Evolutionary conservation across 2,329 filamentous ascomycete genomes (phyloP).

Genomic region (Fusarium sp.): DNA sequence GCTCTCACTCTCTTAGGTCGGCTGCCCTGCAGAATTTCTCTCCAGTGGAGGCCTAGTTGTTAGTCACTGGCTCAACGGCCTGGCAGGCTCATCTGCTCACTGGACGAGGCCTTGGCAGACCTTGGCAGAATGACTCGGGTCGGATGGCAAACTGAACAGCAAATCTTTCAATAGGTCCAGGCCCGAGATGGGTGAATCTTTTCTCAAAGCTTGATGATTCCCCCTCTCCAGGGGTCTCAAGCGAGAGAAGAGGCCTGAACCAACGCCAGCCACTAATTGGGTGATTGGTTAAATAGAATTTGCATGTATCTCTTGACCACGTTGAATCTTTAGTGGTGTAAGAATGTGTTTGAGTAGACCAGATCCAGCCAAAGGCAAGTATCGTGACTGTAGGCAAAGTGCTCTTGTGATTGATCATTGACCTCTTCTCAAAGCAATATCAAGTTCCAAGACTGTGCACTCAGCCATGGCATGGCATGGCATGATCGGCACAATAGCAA

Average conservation of each 20-base stretch:
- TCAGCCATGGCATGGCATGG: background rate
- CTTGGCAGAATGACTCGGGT: slow-evolving; percentile 18
- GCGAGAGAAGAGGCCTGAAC: background rate
- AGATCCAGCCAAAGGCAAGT: background rate
- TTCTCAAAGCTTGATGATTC: background rate
- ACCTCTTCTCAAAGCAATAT: background rate
- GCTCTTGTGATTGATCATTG: slow-evolving; percentile 5
- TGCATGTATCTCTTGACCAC: background rate
- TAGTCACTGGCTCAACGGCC: slow-evolving; percentile 1
- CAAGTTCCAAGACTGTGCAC: background rate
- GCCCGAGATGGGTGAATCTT: background rate
- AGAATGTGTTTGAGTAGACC: slow-evolving; percentile 11
- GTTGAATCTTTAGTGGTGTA: slow-evolving; percentile 22
- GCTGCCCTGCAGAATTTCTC: slow-evolving; percentile 22
- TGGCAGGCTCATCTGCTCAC: background rate
- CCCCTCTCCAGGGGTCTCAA: slow-evolving; percentile 9
- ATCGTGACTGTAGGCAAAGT: background rate
- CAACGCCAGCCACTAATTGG: background rate
- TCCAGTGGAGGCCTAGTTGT: slow-evolving; percentile 14
- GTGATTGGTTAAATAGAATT: background rate
- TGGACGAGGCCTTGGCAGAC: slow-evolving; percentile 17
- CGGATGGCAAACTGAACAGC: background rate
- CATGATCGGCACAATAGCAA: background rate
- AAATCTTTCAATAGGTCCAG: background rate
- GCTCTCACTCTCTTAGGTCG: background rate